These are phyloP conservation scores for Gleditsia sinensis DNA, from an alignment of 306 rosid genomes.

Conservation along the genomic window DNA sequence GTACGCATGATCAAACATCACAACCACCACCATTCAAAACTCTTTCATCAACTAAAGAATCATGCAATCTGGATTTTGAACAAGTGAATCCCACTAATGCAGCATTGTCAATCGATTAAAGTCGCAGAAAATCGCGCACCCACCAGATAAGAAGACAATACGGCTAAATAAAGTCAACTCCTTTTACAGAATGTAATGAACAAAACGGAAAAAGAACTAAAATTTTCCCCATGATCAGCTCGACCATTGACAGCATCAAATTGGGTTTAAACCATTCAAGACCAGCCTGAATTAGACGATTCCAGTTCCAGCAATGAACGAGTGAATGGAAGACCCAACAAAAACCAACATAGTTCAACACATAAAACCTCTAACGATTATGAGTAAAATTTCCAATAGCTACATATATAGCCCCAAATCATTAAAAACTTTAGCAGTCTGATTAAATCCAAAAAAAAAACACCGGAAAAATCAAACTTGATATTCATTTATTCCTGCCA, in stretches of 20 bases:
- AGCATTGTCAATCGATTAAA: slow-evolving; percentile 27
- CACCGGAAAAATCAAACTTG: slow-evolving; percentile 13
- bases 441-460: slow-evolving; percentile 5
- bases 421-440: background rate
- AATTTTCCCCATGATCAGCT: slow-evolving; percentile 37
- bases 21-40: slow-evolving; percentile 12
- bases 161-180: slow-evolving; percentile 41
- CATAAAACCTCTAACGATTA: slow-evolving; percentile 16
- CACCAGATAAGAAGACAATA: background rate
- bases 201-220: background rate
- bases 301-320: slow-evolving; percentile 1
- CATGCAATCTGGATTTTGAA: background rate
- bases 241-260: slow-evolving; percentile 28
- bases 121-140: slow-evolving; percentile 7
- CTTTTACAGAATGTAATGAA: slow-evolving; percentile 25
- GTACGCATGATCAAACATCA: slow-evolving; percentile 28
- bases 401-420: background rate
- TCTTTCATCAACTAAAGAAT: slow-evolving; percentile 18
- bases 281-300: slow-evolving; percentile 22
- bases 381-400: background rate
- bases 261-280: slow-evolving; percentile 10
- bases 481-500: slow-evolving; percentile 30
- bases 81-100: slow-evolving; percentile 29
- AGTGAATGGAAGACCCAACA: slow-evolving; percentile 18
- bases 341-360: slow-evolving; percentile 22